Percentiles rank a stretch among this genome's conserved stretches.
Evolutionary conservation across 352 stramenopile genomes (phyloP).

Genomic region (Pythium periplocum): DNA sequence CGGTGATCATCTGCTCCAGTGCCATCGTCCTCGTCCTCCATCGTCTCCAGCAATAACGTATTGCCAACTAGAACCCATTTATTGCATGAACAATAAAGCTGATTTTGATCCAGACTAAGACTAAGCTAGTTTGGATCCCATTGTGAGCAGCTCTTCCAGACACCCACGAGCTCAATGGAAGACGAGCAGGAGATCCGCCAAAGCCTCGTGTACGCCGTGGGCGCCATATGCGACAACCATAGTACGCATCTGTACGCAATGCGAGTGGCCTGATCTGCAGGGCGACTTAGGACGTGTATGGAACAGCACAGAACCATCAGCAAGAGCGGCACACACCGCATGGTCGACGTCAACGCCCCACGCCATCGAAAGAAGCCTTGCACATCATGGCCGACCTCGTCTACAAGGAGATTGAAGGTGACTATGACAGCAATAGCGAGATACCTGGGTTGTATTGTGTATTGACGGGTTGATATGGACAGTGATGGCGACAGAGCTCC

Average conservation of each 20-base stretch:
- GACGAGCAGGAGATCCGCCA: conserved; percentile 28
- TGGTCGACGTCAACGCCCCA: conserved; percentile 25
- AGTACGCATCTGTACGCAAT: conserved; percentile 15
- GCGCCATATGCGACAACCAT: conserved; percentile 62
- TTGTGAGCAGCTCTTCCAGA: too few relatives aligned
- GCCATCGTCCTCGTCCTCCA: conserved; percentile 28
- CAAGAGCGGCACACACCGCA: conserved; percentile 22
- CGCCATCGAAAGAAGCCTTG: conserved; percentile 59
- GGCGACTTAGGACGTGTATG: neutral
- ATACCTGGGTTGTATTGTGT: neutral
- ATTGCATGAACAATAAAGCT: too few relatives aligned
- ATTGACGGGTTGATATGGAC: neutral
- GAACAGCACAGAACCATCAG: conserved; percentile 47
- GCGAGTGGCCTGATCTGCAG: neutral
- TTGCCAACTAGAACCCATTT: too few relatives aligned
- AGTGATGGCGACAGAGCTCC: conserved; percentile 73
- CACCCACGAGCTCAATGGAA: neutral
- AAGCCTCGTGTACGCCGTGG: conserved; percentile 61
- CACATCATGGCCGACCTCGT: conserved; percentile 58
- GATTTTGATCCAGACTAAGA: too few relatives aligned
- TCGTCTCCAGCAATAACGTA: neutral
- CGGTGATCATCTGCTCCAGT: conserved; percentile 27
- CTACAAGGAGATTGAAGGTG: conserved; percentile 61
- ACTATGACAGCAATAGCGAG: too few relatives aligned
- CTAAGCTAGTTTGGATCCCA: too few relatives aligned